Evolutionary conservation across 2,329 filamentous ascomycete species (phyloP), one percentile per base, ranked within the genome.

Genomic region (Nemania sp.): DNA sequence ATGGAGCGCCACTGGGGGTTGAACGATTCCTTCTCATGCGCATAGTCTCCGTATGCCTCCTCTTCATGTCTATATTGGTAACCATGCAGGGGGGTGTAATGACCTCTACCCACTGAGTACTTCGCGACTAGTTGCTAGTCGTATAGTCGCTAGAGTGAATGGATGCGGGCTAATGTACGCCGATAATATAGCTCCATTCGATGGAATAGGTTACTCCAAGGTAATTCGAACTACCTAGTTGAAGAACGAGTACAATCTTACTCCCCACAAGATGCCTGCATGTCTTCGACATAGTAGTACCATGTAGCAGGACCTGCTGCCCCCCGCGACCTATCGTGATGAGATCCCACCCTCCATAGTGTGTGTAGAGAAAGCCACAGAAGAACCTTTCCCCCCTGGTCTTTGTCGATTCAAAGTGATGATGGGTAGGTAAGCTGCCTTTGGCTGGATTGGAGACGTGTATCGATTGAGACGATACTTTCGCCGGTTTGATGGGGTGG

Each of bases 261-360:
- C 54, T 35, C 54, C 45, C 43, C 41, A 55, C 11, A 55, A 20
- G 15, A 13, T 35, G 47, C n/a, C 47, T 66, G 63, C 57, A 62
- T 62, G 54, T 43, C 20, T 26, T 57, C 45, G 35, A 51, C 52
- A 59, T 49, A 62, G 52, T 62, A 56, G 55, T 51, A 8, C 18
- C 29, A 41, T 27, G 10, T 15, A 54, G 29, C 27, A 49, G 60
- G 51, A 24, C 29, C 24, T 49, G 43, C 32, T 15, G 38, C 11
- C 24, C 41, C 41, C 53, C 43, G 43, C 20, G 32, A 35, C 67
- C 59, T 69, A 66, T 69, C 32, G 45, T 38, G 11, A 52, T 27
- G 8, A 2, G 56, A 43, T 20, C 59, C 43, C 29, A 52, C 63
- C 63, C 66, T 60, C 63, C 67, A 32, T 66, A 24, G 5, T 26